A percentile compares a stretch with the other conserved stretches of the same genome.
These are phyloP conservation scores for Fusarium pseudonygamai DNA, from an alignment of 2,329 filamentous ascomycete species.

Conservation along the genomic window DNA sequence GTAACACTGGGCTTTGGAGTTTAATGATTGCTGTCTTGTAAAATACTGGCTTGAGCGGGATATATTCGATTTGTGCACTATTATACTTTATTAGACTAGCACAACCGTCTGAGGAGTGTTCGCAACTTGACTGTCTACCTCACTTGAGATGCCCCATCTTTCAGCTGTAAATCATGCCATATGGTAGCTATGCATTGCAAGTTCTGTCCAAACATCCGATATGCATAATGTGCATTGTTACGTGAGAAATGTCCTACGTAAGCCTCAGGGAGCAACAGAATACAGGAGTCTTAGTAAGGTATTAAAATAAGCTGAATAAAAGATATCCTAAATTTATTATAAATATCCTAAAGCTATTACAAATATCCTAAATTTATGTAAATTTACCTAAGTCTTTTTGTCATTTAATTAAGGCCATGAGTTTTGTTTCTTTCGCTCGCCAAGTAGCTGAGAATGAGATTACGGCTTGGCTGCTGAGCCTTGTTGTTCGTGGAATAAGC, in stretches of 20 bases:
- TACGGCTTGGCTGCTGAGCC: background rate
- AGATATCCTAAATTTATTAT: no score
- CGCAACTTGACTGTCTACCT: no score
- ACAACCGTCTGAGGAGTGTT: background rate
- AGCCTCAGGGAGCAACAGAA: no score
- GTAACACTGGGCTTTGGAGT: background rate
- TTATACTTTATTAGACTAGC: background rate
- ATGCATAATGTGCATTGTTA: background rate
- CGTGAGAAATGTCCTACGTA: background rate
- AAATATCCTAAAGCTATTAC: no score
- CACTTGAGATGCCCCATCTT: no score
- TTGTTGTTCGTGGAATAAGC: background rate
- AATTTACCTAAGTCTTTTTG: no score
- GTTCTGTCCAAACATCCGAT: background rate
- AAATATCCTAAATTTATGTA: no score
- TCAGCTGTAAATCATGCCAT: background rate
- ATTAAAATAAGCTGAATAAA: no score
- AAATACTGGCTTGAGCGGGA: background rate
- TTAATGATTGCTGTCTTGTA: background rate
- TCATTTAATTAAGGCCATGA: no score
- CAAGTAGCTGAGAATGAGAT: background rate
- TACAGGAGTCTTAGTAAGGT: no score
- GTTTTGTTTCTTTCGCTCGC: no score
- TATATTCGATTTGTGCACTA: background rate
- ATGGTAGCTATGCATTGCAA: background rate